Percentiles rank a stretch among this genome's conserved stretches.
These are phyloP conservation scores for Penicillium arizonense DNA, from an alignment of 495 filamentous ascomycete species.

Conservation along the genomic window DNA sequence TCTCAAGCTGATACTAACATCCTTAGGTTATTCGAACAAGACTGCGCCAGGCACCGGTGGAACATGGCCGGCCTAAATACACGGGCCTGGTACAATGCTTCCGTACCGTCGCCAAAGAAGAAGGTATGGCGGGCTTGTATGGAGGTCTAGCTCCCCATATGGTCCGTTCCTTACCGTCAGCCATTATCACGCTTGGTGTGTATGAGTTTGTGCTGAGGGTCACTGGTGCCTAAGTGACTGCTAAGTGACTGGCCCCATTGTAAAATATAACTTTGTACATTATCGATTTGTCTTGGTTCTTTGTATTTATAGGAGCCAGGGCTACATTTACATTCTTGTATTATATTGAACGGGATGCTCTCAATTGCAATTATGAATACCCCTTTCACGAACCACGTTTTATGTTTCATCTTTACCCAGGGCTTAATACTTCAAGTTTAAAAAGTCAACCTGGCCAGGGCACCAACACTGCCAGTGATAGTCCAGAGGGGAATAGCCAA, in stretches of 20 bases:
- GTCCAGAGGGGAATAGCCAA: background rate
- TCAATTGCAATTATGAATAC: too few species aligned
- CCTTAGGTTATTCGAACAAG: conserved; percentile 72
- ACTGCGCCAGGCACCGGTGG: conserved; percentile 74
- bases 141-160: conserved; percentile 86
- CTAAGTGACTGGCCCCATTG: too few species aligned
- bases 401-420: too few species aligned
- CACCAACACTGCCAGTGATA: background rate
- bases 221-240: conserved; percentile 8
- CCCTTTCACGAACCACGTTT: too few species aligned
- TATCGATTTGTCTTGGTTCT: background rate
- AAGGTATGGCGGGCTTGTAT: conserved; percentile 78
- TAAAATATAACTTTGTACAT: background rate
- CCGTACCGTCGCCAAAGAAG: conserved; percentile 75
- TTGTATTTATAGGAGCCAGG: too few species aligned
- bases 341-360: too few species aligned
- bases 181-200: conserved; percentile 89
- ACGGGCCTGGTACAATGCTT: conserved; percentile 82
- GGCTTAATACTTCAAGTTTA: too few species aligned
- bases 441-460: background rate
- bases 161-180: conserved; percentile 80
- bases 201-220: conserved; percentile 78
- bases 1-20: conserved; percentile 13
- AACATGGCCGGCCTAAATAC: conserved; percentile 73
- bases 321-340: too few species aligned